phyloP scores from a whole-genome alignment of 2,329 filamentous ascomycete genomes.

The Phyllosticta citrichinensis region DNA sequence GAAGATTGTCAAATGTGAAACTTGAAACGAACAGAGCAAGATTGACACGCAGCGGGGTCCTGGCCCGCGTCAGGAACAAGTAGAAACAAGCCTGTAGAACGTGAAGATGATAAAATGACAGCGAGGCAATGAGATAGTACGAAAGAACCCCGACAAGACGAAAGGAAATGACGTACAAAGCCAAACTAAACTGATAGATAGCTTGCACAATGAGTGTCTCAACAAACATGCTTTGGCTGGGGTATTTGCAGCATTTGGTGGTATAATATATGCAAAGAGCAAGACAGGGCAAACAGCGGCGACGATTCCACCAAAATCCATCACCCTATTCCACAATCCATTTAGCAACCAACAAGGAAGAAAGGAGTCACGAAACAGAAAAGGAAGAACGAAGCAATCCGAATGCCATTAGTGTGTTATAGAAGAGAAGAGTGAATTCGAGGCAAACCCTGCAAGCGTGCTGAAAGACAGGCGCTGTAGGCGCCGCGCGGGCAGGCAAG shows the following conservation, averaged over 20 bases:
- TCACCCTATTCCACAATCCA: not conserved
- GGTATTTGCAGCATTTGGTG: not conserved
- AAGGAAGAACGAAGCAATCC: not conserved
- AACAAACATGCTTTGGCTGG: not conserved
- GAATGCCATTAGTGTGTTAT: not conserved
- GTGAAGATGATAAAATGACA: not conserved
- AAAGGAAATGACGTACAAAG: not conserved
- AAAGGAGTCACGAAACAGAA: not conserved
- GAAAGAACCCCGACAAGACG: not conserved
- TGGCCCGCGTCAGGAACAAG: not conserved
- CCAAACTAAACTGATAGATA: not conserved
- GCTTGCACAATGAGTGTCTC: not conserved
- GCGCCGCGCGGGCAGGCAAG: not conserved
- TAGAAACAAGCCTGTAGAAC: not conserved
- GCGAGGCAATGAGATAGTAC: not conserved
- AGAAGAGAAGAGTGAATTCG: not conserved
- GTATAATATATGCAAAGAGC: not conserved
- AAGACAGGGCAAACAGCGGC: not conserved
- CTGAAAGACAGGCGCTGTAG: not conserved
- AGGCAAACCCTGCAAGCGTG: not conserved
- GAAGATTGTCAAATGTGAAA: no score
- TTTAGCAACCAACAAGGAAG: slow-evolving; percentile 3
- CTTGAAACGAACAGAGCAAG: no score
- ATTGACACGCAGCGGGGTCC: no score
- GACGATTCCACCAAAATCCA: not conserved